Evolutionary conservation across 2,329 filamentous ascomycete species (phyloP), one percentile per base, ranked within the genome.

Genomic region (Ophiostoma ulmi): DNA sequence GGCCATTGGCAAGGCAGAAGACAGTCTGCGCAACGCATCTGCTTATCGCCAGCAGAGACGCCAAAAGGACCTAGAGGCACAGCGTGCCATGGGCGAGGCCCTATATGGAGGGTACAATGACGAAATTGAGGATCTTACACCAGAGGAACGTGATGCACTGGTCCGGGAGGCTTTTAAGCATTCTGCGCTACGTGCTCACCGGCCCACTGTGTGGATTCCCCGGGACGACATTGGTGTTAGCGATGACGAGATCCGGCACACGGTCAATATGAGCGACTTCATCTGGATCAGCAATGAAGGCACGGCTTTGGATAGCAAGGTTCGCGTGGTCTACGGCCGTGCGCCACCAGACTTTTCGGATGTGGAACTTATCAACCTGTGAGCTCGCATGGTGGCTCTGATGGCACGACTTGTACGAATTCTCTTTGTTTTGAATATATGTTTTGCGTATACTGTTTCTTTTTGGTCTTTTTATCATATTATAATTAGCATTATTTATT

Each of bases 241-340:
- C 74, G 93, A 97, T 75, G 94, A 98, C 75, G 95, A 99, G 81
- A 90, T 98, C 64, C 85, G 85, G 76, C 85, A 91, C 48, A 97
- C 93, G 7, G 86, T 89, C 74, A 84, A 85, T 67, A 91, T 93
- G 78, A 94, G 90, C 77, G 87, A 91, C 72, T 84, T 88, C 73
- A 91, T 98, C 69, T 97, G 93, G 91, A 93, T 98, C 77, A 97
- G 92, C 76, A 97, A 97, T 79, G 91, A 96, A 78, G 93, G 93
- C 72, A 93, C 94, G 26, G 91, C 92, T 11, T 82, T 98, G 75
- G 93, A 97, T 81, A 91, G 88, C 70, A 93, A 93, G 79, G 88
- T 88, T 39, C 88, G 91, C 22, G 93, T 97, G 5, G 87, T 97
- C 52, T 97, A 95, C 79, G 90, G 91, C 74, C 88, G 88, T 73